These are phyloP conservation scores for Seiridium cupressi DNA, from an alignment of 2,329 filamentous ascomycete genomes.

Conservation along the genomic window DNA sequence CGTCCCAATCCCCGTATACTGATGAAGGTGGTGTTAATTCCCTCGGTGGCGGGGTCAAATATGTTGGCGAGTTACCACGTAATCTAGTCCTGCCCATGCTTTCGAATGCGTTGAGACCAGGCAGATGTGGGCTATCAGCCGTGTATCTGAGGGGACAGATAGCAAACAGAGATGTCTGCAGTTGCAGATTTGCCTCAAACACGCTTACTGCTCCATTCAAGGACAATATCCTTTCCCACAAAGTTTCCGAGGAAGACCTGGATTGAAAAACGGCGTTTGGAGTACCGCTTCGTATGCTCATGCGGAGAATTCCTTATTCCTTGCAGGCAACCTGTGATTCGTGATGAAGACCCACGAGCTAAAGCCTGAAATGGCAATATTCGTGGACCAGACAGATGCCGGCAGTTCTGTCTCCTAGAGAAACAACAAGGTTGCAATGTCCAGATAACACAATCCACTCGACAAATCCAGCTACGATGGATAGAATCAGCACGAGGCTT, in stretches of 20 bases:
- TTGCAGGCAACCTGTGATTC: no score
- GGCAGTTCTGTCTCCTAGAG: no score
- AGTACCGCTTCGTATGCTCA: not conserved
- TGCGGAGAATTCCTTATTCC: no score
- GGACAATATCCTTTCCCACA: not conserved
- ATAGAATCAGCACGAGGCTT: no score
- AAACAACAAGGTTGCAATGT: no score
- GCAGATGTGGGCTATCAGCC: slow-evolving; percentile 16
- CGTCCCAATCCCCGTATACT: slow-evolving; percentile 42
- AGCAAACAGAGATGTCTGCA: slow-evolving; percentile 21
- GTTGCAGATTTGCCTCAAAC: slow-evolving; percentile 15
- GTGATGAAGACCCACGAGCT: not conserved
- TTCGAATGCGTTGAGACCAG: slow-evolving; percentile 10
- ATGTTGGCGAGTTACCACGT: slow-evolving; percentile 42
- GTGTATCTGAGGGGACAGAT: slow-evolving; percentile 16
- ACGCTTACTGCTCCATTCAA: slow-evolving; percentile 19
- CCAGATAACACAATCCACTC: no score
- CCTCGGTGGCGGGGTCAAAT: slow-evolving; percentile 37
- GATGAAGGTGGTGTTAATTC: slow-evolving; percentile 44
- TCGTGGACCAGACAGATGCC: not conserved
- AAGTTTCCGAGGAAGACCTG: not conserved
- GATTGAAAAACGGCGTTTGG: not conserved
- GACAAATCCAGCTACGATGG: no score
- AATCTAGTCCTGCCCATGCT: slow-evolving; percentile 48
- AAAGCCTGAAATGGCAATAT: not conserved